These are phyloP conservation scores for Hamigera avellanea DNA, from an alignment of 495 filamentous ascomycete genomes.

Conservation along the genomic window DNA sequence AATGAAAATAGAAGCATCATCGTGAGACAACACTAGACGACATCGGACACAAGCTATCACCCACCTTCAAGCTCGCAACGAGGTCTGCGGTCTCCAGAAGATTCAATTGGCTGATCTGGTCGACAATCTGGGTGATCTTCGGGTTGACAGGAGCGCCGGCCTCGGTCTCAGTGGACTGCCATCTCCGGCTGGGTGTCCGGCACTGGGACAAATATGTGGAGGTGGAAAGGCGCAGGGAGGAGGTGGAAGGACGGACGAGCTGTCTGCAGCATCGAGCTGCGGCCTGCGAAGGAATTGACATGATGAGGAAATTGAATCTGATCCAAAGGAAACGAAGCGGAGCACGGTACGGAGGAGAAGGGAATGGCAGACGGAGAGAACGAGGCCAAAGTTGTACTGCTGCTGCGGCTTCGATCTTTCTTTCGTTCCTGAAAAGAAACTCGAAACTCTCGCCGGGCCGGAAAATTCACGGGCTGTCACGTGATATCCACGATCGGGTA, in stretches of 20 bases:
- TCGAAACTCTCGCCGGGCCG: slow-evolving; percentile 13
- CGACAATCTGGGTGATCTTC: slow-evolving; percentile 86
- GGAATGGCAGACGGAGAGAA: slow-evolving; percentile 2
- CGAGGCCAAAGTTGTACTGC: too few species aligned
- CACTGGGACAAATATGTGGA: slow-evolving; percentile 29
- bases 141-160: slow-evolving; percentile 55
- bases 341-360: slow-evolving; percentile 4
- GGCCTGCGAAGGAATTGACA: slow-evolving; percentile 32
- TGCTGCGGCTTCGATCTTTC: slow-evolving; percentile 3
- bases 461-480: slow-evolving; percentile 30
- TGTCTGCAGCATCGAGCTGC: slow-evolving; percentile 37
- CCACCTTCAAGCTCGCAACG: slow-evolving; percentile 88
- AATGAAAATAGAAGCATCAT: slow-evolving; percentile 11
- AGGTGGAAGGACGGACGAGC: slow-evolving; percentile 32
- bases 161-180: slow-evolving; percentile 45
- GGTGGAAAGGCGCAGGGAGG: slow-evolving; percentile 33
- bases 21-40: too few species aligned
- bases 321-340: slow-evolving; percentile 4
- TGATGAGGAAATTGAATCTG: slow-evolving; percentile 10
- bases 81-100: slow-evolving; percentile 94
- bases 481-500: slow-evolving; percentile 8
- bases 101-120: slow-evolving; percentile 96
- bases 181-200: slow-evolving; percentile 31
- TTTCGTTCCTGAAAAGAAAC: slow-evolving; percentile 17
- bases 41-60: too few species aligned